Base-by-base conservation (phyloP, 768 basidiomycete species). In the Suillus cothurnatus region DNA sequence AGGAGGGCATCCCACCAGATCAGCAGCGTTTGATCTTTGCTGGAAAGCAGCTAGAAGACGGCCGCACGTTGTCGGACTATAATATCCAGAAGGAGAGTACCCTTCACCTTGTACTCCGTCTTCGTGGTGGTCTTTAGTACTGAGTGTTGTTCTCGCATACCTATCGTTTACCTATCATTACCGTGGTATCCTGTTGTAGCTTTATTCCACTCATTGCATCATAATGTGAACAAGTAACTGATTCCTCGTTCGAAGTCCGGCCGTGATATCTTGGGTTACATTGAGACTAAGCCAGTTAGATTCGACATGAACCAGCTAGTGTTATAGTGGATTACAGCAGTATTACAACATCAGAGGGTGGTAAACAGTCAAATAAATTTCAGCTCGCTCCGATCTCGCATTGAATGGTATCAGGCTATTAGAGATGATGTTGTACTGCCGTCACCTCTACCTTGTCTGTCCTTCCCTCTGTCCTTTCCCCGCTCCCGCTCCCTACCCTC, bases 11-110 rank as follows among this genome's bases (percentile, higher is more conserved):
- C 57, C 90, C 89, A 14, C 90, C 90, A 9, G 90, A 90, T 69
- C 90, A 90, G 72, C 90, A 92, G 70, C 85, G 90, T 47, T 79
- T 91, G 31, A 92, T 92, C 72, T 91, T 91, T 66, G 90, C 90
- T 57, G 90, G 90, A 5, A 92, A 92, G 80, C 49, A 63, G 52
- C 7, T 63, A 14, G 64, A 65, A 76, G 93, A 95, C 66, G 94
- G 93, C 2, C 89, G 93, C 62, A 95, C 93, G 1, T 82, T 94
- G 23, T 79, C 86, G 0, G 87, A 90, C 66, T 89, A 89, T 72
- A 88, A 89, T 74, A 90, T 89, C 55, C 88, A 89, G 82, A 91
- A 90, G 77, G 88, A 88, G 76, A 86, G 84, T 0, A 89, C 88
- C 0, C 84, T 88, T 34, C 87, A 88, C 67, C 78, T 91, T 15